A percentile compares a stretch with the other conserved stretches of the same genome.
These are phyloP conservation scores for Lycium barbarum DNA, from an alignment of 257 asterid genomes.

Conservation along the genomic window DNA sequence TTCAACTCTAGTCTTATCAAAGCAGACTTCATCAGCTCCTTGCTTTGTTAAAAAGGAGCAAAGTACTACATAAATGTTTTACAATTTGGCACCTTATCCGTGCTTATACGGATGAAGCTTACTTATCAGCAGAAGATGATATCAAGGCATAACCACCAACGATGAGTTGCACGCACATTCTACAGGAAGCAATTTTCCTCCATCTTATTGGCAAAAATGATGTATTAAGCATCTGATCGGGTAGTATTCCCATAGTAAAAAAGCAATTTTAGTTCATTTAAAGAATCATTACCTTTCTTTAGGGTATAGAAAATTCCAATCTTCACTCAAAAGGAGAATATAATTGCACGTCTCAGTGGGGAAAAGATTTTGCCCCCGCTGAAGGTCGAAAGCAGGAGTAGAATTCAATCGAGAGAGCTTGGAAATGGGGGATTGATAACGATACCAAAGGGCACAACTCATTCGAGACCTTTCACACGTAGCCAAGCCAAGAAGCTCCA, in stretches of 20 bases:
- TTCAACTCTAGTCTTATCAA: conserved; percentile 20
- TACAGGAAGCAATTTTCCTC: conserved; percentile 24
- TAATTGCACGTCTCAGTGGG: not conserved
- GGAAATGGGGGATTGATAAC: too few relatives aligned
- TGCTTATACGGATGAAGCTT: not conserved
- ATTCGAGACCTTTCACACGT: too few relatives aligned
- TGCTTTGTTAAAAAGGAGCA: not conserved
- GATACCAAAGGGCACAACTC: too few relatives aligned
- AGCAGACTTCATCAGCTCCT: not conserved
- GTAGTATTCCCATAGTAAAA: not conserved
- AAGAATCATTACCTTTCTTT: not conserved
- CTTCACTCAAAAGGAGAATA: conserved; percentile 4
- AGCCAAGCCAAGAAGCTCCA: too few relatives aligned
- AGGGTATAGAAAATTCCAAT: not conserved
- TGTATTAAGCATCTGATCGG: not conserved
- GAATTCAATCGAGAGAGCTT: too few relatives aligned
- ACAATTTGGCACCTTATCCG: not conserved
- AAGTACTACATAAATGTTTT: not conserved
- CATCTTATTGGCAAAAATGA: not conserved
- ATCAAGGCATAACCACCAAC: conserved; percentile 17
- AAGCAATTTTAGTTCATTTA: not conserved
- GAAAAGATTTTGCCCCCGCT: too few relatives aligned
- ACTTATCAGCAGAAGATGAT: conserved; percentile 24
- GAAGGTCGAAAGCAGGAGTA: too few relatives aligned
- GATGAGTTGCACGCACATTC: conserved; percentile 10